Percentiles rank a stretch among this genome's conserved stretches.
Conservation (phyloP, 2,329 filamentous ascomycete species). For the Calonectria multiphialidica region DNA sequence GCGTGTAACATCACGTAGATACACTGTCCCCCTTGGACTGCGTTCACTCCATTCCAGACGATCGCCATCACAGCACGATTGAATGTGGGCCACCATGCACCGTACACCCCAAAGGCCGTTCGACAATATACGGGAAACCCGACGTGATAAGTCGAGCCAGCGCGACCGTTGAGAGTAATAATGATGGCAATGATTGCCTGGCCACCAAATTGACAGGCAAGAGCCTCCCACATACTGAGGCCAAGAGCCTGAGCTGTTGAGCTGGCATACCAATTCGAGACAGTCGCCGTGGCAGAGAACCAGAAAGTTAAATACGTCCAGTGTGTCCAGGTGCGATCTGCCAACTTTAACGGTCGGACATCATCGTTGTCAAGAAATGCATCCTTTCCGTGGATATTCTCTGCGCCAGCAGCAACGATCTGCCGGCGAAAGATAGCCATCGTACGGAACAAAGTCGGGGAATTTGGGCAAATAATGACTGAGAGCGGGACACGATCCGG, state of each 20-base stretch:
- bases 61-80: constrained; percentile 59
- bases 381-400: constrained; percentile 10
- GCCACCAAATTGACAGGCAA: constrained; percentile 56
- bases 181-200: constrained; percentile 54
- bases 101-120: constrained; percentile 57
- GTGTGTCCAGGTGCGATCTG: constrained; percentile 3
- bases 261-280: constrained; percentile 48
- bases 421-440: background rate
- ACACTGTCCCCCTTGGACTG: constrained; percentile 49
- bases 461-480: background rate
- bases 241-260: constrained; percentile 56
- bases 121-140: constrained; percentile 56
- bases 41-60: constrained; percentile 59
- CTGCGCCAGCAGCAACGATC: constrained; percentile 4
- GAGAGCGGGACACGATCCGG: background rate
- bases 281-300: constrained; percentile 19
- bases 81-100: constrained; percentile 58
- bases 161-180: constrained; percentile 57
- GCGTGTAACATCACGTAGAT: constrained; percentile 53
- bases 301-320: constrained; percentile 22
- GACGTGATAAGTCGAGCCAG: constrained; percentile 58
- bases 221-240: constrained; percentile 62
- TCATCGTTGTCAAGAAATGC: constrained; percentile 18
- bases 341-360: constrained; percentile 7
- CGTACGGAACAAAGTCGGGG: background rate